A percentile compares a stretch with the other conserved stretches of the same genome.
phyloP scores from a whole-genome alignment of 2,329 filamentous ascomycete species.

The Pseudocercospora pini-densiflorae region DNA sequence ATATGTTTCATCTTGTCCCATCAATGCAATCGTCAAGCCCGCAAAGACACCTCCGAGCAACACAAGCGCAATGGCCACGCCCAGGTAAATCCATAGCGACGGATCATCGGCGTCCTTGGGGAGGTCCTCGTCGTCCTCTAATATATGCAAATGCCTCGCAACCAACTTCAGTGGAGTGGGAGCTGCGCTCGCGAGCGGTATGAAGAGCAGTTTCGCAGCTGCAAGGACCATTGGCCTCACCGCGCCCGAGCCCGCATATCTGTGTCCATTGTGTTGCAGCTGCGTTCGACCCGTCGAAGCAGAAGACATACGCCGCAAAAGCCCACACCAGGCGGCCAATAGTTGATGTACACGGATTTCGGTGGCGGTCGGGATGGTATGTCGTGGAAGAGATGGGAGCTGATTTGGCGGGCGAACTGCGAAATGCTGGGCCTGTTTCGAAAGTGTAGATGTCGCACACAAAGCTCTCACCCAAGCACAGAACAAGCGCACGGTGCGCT shows the following conservation, averaged over 20 bases:
- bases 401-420: background rate
- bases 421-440: background rate
- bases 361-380: constrained; percentile 5
- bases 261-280: constrained; percentile 4
- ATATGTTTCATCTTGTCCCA: constrained; percentile 91
- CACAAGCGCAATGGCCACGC: constrained; percentile 79
- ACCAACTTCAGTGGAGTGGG: constrained; percentile 17
- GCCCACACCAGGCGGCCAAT: constrained; percentile 5
- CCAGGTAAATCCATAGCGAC: constrained; percentile 78
- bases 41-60: constrained; percentile 91
- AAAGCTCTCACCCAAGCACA: background rate
- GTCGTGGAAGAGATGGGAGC: background rate
- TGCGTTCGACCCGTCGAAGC: constrained; percentile 7
- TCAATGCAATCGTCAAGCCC: constrained; percentile 86
- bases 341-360: constrained; percentile 1
- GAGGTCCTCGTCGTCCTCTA: constrained; percentile 26
- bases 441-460: background rate
- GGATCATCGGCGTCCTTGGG: constrained; percentile 53
- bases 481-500: background rate
- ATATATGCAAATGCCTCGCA: constrained; percentile 14
- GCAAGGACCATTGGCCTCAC: constrained; percentile 28
- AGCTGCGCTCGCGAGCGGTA: constrained; percentile 30
- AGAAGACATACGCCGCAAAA: constrained; percentile 7
- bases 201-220: constrained; percentile 26
- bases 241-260: constrained; percentile 6